Percentiles rank a stretch among this genome's conserved stretches.
phyloP scores from a whole-genome alignment of 257 asterid genomes.

The Solanum arcanum region DNA sequence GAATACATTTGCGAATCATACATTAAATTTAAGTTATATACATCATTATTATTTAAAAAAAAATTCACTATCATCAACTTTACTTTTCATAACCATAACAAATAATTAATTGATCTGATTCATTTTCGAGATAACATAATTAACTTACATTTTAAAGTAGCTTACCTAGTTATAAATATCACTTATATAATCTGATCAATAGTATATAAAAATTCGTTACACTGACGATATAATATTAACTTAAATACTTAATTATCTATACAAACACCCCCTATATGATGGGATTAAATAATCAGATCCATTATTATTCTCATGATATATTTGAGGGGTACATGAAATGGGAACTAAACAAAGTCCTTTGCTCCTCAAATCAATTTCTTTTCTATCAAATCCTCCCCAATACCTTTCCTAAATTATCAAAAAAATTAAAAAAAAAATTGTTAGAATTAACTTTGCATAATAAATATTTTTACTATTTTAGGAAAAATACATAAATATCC shows the following conservation, averaged over 20 bases:
- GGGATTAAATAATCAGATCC: constrained; percentile 18
- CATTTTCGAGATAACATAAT: not conserved
- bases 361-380: constrained; percentile 6
- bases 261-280: constrained; percentile 9
- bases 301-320: not conserved
- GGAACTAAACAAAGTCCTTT: constrained; percentile 27
- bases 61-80: not conserved
- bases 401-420: not conserved
- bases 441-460: not conserved
- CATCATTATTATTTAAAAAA: not conserved
- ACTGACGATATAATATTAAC: not conserved
- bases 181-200: not conserved
- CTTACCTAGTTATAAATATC: not conserved
- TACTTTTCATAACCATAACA: not conserved
- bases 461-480: not conserved
- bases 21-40: not conserved
- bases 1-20: not conserved
- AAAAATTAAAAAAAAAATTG: too few species aligned
- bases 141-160: not conserved
- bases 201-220: not conserved
- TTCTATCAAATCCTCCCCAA: constrained; percentile 6
- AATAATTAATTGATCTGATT: not conserved
- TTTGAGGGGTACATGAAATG: constrained; percentile 12
- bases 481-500: too few species aligned
- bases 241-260: constrained; percentile 1